These are phyloP conservation scores for Petasospora fabianii DNA, from an alignment of 1,139 yeast genomes.

Conservation along the genomic window DNA sequence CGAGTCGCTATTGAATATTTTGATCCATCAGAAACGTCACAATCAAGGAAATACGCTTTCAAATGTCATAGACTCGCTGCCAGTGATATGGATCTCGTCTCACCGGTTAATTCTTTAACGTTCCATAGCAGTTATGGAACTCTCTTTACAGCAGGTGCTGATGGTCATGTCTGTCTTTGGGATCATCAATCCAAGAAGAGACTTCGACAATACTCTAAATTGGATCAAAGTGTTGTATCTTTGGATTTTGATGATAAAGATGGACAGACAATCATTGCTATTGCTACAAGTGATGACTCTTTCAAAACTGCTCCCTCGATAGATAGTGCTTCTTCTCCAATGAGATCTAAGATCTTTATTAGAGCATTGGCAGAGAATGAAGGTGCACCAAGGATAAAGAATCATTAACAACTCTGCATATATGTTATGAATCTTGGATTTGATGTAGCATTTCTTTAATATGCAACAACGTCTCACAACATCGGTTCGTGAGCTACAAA, in stretches of 20 bases:
- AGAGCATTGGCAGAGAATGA: slow-evolving; percentile 17
- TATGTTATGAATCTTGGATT: too few species aligned
- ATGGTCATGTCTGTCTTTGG: slow-evolving; percentile 76
- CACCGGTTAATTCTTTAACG: slow-evolving; percentile 69
- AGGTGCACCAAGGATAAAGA: slow-evolving; percentile 18
- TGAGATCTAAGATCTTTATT: slow-evolving; percentile 18
- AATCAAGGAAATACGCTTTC: slow-evolving; percentile 66
- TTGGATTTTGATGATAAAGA: slow-evolving; percentile 38
- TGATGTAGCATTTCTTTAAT: too few species aligned
- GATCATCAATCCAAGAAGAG: slow-evolving; percentile 61
- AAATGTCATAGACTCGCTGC: slow-evolving; percentile 63
- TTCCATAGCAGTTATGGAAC: slow-evolving; percentile 47
- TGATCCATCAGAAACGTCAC: slow-evolving; percentile 46
- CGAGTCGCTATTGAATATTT: slow-evolving; percentile 78
- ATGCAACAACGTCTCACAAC: too few species aligned
- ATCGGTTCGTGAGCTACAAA: too few species aligned
- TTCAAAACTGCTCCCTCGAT: slow-evolving; percentile 35
- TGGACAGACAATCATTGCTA: slow-evolving; percentile 41
- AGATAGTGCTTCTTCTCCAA: slow-evolving; percentile 10
- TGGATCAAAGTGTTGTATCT: slow-evolving; percentile 48
- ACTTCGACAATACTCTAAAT: slow-evolving; percentile 52
- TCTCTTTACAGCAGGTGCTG: slow-evolving; percentile 77
- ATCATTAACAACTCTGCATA: too few species aligned
- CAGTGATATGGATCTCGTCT: slow-evolving; percentile 55
- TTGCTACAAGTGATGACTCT: slow-evolving; percentile 64